Percentiles rank a stretch among this genome's conserved stretches.
phyloP scores from a whole-genome alignment of 306 rosid genomes.

The Citrullus mucosospermus region DNA sequence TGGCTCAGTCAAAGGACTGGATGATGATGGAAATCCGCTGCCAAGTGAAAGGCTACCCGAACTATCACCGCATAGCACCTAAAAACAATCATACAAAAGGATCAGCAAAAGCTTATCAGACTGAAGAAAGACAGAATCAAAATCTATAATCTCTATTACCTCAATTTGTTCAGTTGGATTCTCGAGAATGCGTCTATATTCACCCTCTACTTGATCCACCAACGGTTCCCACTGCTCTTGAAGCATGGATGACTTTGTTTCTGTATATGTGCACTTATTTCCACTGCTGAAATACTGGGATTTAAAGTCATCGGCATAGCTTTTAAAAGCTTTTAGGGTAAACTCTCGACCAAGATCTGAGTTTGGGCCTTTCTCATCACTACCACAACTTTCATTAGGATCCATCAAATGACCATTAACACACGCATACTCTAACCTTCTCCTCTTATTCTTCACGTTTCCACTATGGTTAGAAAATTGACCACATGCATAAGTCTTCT shows the following conservation, averaged over 20 bases:
- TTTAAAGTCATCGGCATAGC: slow-evolving; percentile 67
- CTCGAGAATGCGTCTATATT: slow-evolving; percentile 56
- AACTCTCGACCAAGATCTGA: slow-evolving; percentile 45
- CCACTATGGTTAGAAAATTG: slow-evolving; percentile 7
- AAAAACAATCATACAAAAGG: slow-evolving; percentile 10
- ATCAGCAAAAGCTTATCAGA: not conserved
- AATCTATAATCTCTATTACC: slow-evolving; percentile 24
- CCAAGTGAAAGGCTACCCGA: slow-evolving; percentile 32
- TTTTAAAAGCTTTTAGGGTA: slow-evolving; percentile 45
- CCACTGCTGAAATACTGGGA: slow-evolving; percentile 37
- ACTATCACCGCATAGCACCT: slow-evolving; percentile 49
- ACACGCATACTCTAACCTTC: slow-evolving; percentile 32
- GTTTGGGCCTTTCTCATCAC: slow-evolving; percentile 16
- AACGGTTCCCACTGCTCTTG: slow-evolving; percentile 45
- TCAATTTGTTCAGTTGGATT: slow-evolving; percentile 76
- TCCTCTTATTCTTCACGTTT: slow-evolving; percentile 26
- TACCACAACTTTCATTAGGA: slow-evolving; percentile 11
- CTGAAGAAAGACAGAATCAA: not conserved
- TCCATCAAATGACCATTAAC: slow-evolving; percentile 15
- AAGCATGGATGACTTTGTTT: slow-evolving; percentile 7
- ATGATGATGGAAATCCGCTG: slow-evolving; percentile 49
- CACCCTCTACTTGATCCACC: slow-evolving; percentile 69
- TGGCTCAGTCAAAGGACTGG: slow-evolving; percentile 16
- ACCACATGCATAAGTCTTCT: slow-evolving; percentile 22
- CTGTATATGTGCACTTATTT: slow-evolving; percentile 20